phyloP scores from a whole-genome alignment of 176 grass and related monocot species.

The Dendrocalamus sinicus region DNA sequence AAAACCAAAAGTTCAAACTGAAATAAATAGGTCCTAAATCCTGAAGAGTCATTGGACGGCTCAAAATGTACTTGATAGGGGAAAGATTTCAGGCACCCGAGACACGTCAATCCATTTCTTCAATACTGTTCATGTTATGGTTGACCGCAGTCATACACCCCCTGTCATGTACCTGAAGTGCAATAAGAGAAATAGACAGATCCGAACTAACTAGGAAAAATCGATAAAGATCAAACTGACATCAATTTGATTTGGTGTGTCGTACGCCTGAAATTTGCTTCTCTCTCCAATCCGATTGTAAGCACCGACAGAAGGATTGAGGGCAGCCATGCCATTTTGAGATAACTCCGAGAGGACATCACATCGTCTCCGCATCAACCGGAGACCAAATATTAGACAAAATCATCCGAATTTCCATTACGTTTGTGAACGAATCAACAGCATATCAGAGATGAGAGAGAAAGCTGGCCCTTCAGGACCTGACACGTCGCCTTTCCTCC shows the following conservation, averaged over 20 bases:
- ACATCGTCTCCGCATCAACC: no score
- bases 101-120: no score
- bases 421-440: no score
- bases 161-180: not conserved
- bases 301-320: not conserved
- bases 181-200: not conserved
- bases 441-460: no score
- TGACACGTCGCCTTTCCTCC: slow-evolving; percentile 1
- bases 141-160: not conserved
- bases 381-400: no score
- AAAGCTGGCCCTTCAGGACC: not conserved
- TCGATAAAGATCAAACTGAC: not conserved
- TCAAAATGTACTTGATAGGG: no score
- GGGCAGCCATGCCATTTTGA: not conserved
- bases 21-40: no score
- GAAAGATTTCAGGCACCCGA: no score
- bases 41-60: no score
- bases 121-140: not conserved
- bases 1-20: no score
- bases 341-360: no score
- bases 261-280: not conserved
- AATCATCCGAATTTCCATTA: no score
- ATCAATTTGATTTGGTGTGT: not conserved
- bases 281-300: not conserved
- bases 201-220: not conserved